phyloP scores from a whole-genome alignment of 2,329 filamentous ascomycete genomes.

The Rhynchosporium graminicola region DNA sequence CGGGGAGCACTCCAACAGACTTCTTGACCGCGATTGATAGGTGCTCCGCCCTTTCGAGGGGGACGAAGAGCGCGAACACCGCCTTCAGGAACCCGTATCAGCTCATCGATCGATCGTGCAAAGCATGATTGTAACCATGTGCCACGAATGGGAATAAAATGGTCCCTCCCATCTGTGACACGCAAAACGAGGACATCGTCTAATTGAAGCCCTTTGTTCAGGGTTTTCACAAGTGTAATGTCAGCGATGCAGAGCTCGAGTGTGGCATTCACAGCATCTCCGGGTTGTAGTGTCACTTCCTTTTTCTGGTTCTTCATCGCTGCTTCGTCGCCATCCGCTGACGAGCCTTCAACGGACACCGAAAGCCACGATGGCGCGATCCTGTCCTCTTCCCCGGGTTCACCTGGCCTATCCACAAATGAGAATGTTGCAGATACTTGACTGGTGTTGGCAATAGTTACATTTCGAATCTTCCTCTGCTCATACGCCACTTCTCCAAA shows the following conservation, averaged over 20 bases:
- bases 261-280: slow-evolving; percentile 74
- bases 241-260: slow-evolving; percentile 68
- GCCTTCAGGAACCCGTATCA: slow-evolving; percentile 84
- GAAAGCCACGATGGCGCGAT: slow-evolving; percentile 68
- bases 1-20: slow-evolving; percentile 80
- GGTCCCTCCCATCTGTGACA: slow-evolving; percentile 80
- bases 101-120: slow-evolving; percentile 81
- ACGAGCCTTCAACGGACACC: slow-evolving; percentile 61
- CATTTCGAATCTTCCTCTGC: slow-evolving; percentile 60
- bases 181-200: slow-evolving; percentile 89
- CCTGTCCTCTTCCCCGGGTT: slow-evolving; percentile 48
- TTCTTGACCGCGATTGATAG: slow-evolving; percentile 49
- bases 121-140: slow-evolving; percentile 82
- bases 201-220: slow-evolving; percentile 71
- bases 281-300: slow-evolving; percentile 72
- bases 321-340: slow-evolving; percentile 41
- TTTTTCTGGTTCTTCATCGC: slow-evolving; percentile 27
- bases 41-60: slow-evolving; percentile 21
- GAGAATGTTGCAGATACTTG: slow-evolving; percentile 76
- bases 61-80: slow-evolving; percentile 61
- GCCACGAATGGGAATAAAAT: slow-evolving; percentile 82
- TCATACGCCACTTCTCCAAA: slow-evolving; percentile 76
- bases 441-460: slow-evolving; percentile 93
- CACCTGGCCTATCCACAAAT: slow-evolving; percentile 76
- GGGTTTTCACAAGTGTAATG: slow-evolving; percentile 60